These are phyloP conservation scores for Penicillium samsonianum DNA, from an alignment of 495 filamentous ascomycete genomes.

Conservation along the genomic window DNA sequence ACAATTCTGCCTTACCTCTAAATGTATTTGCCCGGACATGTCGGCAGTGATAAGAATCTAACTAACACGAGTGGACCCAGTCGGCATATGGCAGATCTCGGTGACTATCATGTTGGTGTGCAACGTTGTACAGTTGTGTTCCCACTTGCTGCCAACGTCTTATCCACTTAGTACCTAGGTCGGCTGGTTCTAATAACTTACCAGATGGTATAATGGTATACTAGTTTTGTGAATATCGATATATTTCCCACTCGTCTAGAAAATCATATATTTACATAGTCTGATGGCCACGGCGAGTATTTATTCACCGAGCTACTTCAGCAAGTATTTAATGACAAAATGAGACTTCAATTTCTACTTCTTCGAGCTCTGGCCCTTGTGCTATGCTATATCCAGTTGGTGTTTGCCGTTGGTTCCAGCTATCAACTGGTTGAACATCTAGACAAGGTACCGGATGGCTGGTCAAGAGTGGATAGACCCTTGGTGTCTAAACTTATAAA, in stretches of 20 bases:
- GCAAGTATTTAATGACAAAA: background rate
- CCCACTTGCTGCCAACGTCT: background rate
- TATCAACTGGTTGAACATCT: constrained; percentile 51
- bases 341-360: constrained; percentile 15
- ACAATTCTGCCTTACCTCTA: no score
- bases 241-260: background rate
- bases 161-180: background rate
- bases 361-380: constrained; percentile 18
- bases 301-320: background rate
- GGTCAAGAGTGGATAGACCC: constrained; percentile 44
- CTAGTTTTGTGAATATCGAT: background rate
- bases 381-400: constrained; percentile 7
- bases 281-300: background rate
- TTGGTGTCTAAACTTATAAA: constrained; percentile 39
- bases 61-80: no score
- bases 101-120: background rate
- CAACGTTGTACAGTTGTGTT: constrained; percentile 3
- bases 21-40: no score
- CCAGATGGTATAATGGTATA: background rate
- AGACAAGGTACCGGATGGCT: constrained; percentile 43
- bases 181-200: background rate
- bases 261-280: background rate
- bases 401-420: constrained; percentile 6
- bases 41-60: no score
- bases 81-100: background rate